These are phyloP conservation scores for Esteya vermicola DNA, from an alignment of 2,329 filamentous ascomycete genomes.

Conservation along the genomic window DNA sequence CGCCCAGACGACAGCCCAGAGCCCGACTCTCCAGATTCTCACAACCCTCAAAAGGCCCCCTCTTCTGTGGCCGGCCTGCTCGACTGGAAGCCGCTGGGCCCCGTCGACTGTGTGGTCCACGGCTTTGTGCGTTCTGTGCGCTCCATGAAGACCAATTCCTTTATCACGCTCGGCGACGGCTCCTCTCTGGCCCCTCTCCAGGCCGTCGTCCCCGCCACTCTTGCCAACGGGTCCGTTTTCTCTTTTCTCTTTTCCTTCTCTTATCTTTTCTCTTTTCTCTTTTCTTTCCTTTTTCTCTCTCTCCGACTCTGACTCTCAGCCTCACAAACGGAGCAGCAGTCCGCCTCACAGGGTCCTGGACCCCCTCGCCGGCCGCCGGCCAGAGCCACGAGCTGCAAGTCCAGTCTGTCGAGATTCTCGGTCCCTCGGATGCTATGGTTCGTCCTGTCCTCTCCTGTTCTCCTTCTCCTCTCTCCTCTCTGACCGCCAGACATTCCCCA, in stretches of 20 bases:
- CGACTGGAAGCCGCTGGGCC: conserved; percentile 29
- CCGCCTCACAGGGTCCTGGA: conserved; percentile 64
- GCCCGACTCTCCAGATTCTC: conserved; percentile 16
- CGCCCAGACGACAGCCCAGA: no score
- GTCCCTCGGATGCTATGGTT: conserved; percentile 67
- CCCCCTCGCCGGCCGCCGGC: conserved; percentile 48
- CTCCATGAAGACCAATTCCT: conserved; percentile 71
- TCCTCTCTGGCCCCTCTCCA: conserved; percentile 69
- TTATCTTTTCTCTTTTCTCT: conserved; percentile 15
- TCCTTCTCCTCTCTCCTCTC: not conserved
- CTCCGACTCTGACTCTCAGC: conserved; percentile 31
- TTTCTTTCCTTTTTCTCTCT: conserved; percentile 8
- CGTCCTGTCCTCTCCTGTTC: conserved; percentile 14
- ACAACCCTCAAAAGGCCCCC: not conserved
- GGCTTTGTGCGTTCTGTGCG: conserved; percentile 76
- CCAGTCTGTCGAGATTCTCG: conserved; percentile 52
- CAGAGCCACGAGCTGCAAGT: conserved; percentile 76
- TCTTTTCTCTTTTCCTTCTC: conserved; percentile 10
- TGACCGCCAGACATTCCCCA: conserved; percentile 57
- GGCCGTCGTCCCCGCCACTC: conserved; percentile 58
- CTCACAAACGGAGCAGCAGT: conserved; percentile 73
- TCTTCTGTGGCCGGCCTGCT: conserved; percentile 38
- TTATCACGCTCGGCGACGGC: conserved; percentile 78
- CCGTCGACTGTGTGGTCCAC: conserved; percentile 46
- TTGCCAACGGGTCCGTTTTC: conserved; percentile 53